Evolutionary conservation across 768 basidiomycete species (phyloP).

Genomic region (Macrolepiota albuminosa): DNA sequence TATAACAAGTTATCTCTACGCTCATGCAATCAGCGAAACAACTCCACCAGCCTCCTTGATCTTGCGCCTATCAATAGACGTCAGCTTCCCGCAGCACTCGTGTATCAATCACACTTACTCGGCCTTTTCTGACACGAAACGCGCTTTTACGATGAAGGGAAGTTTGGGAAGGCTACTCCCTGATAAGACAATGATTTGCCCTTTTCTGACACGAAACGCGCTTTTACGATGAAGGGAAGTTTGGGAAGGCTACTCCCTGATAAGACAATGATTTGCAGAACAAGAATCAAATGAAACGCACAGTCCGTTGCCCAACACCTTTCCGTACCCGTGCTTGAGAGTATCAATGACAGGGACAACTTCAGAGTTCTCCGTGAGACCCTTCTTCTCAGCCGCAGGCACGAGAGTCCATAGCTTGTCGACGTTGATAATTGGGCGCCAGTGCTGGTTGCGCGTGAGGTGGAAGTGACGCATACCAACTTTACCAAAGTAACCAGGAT

Average conservation of each 20-base stretch:
- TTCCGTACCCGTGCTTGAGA: conserved; percentile 78
- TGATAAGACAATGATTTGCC: conserved; percentile 21
- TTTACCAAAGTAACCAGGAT: conserved; percentile 99
- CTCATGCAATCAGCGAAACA: conserved; percentile 86
- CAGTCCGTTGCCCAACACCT: conserved; percentile 93
- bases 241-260: conserved; percentile 61
- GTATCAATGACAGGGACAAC: conserved; percentile 95
- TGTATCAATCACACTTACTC: conserved; percentile 43
- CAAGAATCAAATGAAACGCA: conserved; percentile 33
- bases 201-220: conserved; percentile 86
- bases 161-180: conserved; percentile 68
- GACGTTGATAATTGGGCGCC: conserved; percentile 97
- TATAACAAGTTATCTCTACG: conserved; percentile 22
- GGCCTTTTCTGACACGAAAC: conserved; percentile 85
- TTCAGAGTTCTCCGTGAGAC: conserved; percentile 64
- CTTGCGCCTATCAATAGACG: conserved; percentile 40
- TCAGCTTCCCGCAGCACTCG: not conserved
- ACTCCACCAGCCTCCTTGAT: conserved; percentile 95
- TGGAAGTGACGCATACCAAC: conserved; percentile 99
- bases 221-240: conserved; percentile 96
- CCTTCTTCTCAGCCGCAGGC: conserved; percentile 78
- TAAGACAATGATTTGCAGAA: not conserved
- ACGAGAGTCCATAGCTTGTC: conserved; percentile 96
- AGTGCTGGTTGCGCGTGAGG: conserved; percentile 82
- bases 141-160: conserved; percentile 98